phyloP scores from a whole-genome alignment of 371 early-diverging fungal genomes.

The Fennellomyces sp. region DNA sequence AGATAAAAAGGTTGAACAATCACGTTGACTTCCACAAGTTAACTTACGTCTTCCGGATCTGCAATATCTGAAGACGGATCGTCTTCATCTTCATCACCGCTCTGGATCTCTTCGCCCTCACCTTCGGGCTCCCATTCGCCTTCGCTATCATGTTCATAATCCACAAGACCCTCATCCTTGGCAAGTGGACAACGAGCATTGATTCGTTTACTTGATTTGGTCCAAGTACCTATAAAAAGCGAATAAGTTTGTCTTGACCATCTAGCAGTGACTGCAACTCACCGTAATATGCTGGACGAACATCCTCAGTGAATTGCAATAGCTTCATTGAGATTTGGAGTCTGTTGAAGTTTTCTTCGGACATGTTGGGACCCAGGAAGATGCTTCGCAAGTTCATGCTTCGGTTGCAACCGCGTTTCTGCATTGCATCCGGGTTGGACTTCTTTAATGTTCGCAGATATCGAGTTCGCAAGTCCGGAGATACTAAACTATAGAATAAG shows the following conservation, averaged over 20 bases:
- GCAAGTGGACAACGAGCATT: conserved; percentile 66
- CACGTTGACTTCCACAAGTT: no score
- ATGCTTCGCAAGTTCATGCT: conserved; percentile 19
- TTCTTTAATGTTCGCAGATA: conserved; percentile 8
- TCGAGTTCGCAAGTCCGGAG: conserved; percentile 16
- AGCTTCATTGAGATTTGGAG: conserved; percentile 61
- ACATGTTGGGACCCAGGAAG: conserved; percentile 14
- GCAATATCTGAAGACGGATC: conserved; percentile 46
- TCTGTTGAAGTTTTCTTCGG: conserved; percentile 12
- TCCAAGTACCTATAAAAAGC: conserved; percentile 68
- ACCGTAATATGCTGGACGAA: conserved; percentile 83
- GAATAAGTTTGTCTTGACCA: not conserved
- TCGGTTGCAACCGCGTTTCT: conserved; percentile 17
- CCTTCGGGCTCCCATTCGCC: conserved; percentile 93
- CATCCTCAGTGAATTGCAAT: conserved; percentile 72
- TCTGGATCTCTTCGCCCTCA: conserved; percentile 84
- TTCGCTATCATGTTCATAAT: conserved; percentile 88
- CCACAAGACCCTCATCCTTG: conserved; percentile 61
- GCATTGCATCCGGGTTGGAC: conserved; percentile 5
- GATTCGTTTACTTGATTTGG: conserved; percentile 59
- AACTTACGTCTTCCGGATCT: conserved; percentile 45
- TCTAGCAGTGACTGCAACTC: not conserved
- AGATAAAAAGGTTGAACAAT: conserved; percentile 1
- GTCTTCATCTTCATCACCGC: conserved; percentile 77
- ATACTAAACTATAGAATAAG: no score